Conservation (phyloP, 352 stramenopile genomes). For the Phytophthora chlamydospora region DNA sequence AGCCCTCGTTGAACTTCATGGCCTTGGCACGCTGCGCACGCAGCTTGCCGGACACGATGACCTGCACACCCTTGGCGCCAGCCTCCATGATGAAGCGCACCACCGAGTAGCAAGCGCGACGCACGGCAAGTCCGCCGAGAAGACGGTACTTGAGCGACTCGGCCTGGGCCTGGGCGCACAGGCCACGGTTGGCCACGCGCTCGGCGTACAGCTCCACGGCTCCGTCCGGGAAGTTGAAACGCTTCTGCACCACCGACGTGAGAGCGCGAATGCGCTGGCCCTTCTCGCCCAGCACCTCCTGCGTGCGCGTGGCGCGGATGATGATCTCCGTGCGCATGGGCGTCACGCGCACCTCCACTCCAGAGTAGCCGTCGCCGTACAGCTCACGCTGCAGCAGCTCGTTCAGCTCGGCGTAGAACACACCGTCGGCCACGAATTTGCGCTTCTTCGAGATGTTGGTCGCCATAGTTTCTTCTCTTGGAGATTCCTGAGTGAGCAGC, state of each 20-base stretch:
- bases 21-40: slow-evolving; percentile 99
- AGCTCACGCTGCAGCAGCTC: slow-evolving; percentile 98
- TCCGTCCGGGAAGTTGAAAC: slow-evolving; percentile 95
- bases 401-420: slow-evolving; percentile 99
- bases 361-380: slow-evolving; percentile 98
- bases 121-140: slow-evolving; percentile 97
- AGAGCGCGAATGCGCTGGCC: slow-evolving; percentile 99
- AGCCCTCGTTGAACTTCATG: slow-evolving; percentile 99
- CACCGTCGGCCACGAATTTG: slow-evolving; percentile 99
- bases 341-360: slow-evolving; percentile 99
- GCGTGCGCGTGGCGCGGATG: slow-evolving; percentile 98
- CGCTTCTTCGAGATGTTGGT: slow-evolving; percentile 98
- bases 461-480: slow-evolving; percentile 63
- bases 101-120: slow-evolving; percentile 99
- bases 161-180: slow-evolving; percentile 98
- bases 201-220: slow-evolving; percentile 99
- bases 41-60: slow-evolving; percentile 99
- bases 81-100: slow-evolving; percentile 99
- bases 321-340: slow-evolving; percentile 99
- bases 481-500: slow-evolving; percentile 39
- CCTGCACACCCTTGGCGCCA: slow-evolving; percentile 98
- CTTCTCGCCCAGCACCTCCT: slow-evolving; percentile 99
- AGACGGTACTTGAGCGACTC: slow-evolving; percentile 99
- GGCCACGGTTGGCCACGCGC: slow-evolving; percentile 97
- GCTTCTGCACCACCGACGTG: slow-evolving; percentile 99